Conservation (phyloP, 441 rosid species). For the Arabidopsis hybrid region DNA sequence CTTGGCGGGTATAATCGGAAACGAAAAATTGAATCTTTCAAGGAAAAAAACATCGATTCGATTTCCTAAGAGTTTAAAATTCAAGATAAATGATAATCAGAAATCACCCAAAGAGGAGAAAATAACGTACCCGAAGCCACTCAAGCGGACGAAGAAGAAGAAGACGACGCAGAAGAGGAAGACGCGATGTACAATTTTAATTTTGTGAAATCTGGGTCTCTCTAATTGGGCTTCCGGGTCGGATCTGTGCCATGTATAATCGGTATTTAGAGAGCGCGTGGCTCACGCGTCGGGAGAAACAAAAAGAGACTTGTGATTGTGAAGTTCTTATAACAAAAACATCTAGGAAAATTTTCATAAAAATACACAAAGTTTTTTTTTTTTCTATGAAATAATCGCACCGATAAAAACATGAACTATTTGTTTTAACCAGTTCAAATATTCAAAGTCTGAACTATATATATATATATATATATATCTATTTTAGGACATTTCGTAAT, state of each 20-base stretch:
- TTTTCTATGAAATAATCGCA: too few relatives aligned
- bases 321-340: too few relatives aligned
- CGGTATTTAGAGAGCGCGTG: not conserved
- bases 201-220: conserved; percentile 30
- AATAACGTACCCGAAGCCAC: conserved; percentile 35
- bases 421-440: too few relatives aligned
- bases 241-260: not conserved
- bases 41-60: conserved; percentile 10
- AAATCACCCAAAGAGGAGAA: not conserved
- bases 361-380: too few relatives aligned
- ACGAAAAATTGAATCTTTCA: conserved; percentile 1
- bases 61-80: not conserved
- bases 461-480: too few relatives aligned
- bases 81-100: not conserved
- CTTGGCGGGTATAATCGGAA: not conserved
- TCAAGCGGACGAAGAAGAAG: conserved; percentile 26
- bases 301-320: too few relatives aligned
- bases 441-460: too few relatives aligned
- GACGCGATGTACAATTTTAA: conserved; percentile 15
- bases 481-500: too few relatives aligned
- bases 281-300: not conserved
- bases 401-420: too few relatives aligned
- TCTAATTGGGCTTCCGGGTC: conserved; percentile 37
- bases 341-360: too few relatives aligned
- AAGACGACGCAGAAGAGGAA: not conserved